A percentile compares a stretch with the other conserved stretches of the same genome.
These are phyloP conservation scores for Cutaneotrichosporon cyanovorans DNA, from an alignment of 1,284 basidiomycete species.

Conservation along the genomic window DNA sequence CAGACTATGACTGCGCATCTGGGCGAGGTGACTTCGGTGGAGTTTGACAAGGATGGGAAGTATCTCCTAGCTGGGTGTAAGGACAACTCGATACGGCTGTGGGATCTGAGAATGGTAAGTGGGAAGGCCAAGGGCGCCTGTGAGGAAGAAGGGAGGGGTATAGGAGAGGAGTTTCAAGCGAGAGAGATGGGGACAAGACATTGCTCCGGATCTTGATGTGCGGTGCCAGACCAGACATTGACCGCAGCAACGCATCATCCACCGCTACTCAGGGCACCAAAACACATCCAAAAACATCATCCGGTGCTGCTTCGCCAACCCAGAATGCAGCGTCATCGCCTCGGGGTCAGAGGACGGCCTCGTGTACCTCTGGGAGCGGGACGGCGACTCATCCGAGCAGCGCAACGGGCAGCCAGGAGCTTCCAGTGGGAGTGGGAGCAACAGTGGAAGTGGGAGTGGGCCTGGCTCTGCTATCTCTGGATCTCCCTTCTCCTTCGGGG, in stretches of 20 bases:
- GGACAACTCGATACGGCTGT: constrained; percentile 48
- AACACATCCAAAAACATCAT: constrained; percentile 51
- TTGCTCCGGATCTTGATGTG: too few species aligned
- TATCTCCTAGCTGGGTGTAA: constrained; percentile 48
- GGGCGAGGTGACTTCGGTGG: constrained; percentile 49
- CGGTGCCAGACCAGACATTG: too few species aligned
- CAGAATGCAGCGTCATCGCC: constrained; percentile 40
- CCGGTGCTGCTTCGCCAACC: constrained; percentile 45
- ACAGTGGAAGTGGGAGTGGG: too few species aligned
- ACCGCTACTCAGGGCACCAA: constrained; percentile 49
- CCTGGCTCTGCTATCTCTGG: too few species aligned
- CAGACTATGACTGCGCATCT: constrained; percentile 47
- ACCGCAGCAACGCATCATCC: constrained; percentile 42
- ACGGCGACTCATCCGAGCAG: too few species aligned
- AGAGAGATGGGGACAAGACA: not conserved
- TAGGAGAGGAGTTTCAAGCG: not conserved
- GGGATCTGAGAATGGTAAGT: constrained; percentile 45
- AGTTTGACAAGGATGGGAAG: constrained; percentile 47
- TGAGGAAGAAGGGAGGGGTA: not conserved
- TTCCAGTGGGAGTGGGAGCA: too few species aligned
- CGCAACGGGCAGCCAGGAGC: too few species aligned
- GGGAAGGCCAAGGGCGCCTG: too few species aligned
- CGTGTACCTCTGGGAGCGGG: constrained; percentile 41
- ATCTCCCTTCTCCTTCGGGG: too few species aligned
- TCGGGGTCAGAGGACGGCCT: constrained; percentile 47